Conservation (phyloP, 345 rosid genomes). For the Salix caprea region DNA sequence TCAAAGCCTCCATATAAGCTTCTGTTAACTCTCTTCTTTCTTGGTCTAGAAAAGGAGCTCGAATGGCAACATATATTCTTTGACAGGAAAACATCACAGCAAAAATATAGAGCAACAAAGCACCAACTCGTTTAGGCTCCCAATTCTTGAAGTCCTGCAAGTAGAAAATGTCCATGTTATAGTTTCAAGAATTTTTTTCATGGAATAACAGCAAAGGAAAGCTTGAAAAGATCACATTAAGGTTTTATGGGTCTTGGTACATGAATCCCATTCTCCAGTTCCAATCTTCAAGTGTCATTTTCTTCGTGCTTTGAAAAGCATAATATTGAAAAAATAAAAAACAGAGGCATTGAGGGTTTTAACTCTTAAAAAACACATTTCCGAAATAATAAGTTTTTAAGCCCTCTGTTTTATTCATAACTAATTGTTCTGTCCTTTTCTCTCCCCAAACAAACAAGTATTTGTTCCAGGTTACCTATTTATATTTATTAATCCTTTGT, state of each 20-base stretch:
- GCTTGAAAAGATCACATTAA: not conserved
- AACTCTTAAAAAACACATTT: no score
- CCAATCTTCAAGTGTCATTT: no score
- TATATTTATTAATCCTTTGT: no score
- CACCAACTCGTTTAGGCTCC: slow-evolving; percentile 63
- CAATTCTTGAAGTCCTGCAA: slow-evolving; percentile 69
- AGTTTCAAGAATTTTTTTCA: not conserved
- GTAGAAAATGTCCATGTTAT: slow-evolving; percentile 17
- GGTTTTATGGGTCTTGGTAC: not conserved
- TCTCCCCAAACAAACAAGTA: no score
- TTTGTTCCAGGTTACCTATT: no score
- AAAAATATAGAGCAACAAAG: slow-evolving; percentile 54
- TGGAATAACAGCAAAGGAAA: not conserved
- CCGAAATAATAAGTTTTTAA: no score
- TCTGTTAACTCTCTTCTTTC: slow-evolving; percentile 68
- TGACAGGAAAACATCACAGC: slow-evolving; percentile 54
- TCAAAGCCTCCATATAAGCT: slow-evolving; percentile 93
- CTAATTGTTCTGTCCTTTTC: no score
- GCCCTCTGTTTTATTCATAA: no score
- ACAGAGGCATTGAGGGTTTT: no score
- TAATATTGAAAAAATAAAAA: no score
- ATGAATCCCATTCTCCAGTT: not conserved
- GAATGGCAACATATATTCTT: slow-evolving; percentile 55
- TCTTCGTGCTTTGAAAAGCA: no score
- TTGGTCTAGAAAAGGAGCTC: slow-evolving; percentile 56